Conservation (phyloP, 768 basidiomycete species). For the Lactifluus piperatus region DNA sequence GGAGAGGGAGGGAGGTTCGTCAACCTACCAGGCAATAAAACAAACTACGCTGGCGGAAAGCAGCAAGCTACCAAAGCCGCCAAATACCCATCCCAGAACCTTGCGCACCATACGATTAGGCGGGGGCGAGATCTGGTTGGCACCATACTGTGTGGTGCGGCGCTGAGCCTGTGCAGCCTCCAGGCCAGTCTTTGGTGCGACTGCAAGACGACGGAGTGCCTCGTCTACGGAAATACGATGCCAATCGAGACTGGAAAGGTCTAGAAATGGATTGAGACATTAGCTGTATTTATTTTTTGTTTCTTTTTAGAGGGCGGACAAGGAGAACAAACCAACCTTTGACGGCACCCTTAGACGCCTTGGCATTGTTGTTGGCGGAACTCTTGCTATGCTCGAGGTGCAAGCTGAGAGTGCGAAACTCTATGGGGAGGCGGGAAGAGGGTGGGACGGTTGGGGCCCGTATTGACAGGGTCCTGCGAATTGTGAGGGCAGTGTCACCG, state of each 20-base stretch:
- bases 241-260: conserved; percentile 16
- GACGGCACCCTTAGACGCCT: not conserved
- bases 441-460: not conserved
- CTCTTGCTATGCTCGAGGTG: conserved; percentile 1
- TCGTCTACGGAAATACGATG: conserved; percentile 13
- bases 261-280: not conserved
- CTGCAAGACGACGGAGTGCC: conserved; percentile 26
- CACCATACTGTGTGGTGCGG: conserved; percentile 36
- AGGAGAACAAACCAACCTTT: conserved; percentile 5
- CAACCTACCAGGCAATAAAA: conserved; percentile 43
- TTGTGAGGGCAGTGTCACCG: not conserved
- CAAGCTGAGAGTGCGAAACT: conserved; percentile 19
- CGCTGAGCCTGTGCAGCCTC: conserved; percentile 41
- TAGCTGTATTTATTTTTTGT: too few species aligned
- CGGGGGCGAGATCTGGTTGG: conserved; percentile 44
- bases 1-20: too few species aligned
- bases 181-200: conserved; percentile 39
- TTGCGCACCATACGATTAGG: conserved; percentile 37
- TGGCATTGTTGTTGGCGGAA: not conserved
- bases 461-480: conserved; percentile 6
- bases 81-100: conserved; percentile 43
- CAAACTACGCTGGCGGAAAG: conserved; percentile 42
- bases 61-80: conserved; percentile 42
- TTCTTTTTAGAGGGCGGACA: not conserved
- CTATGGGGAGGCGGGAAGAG: conserved; percentile 15